phyloP scores from a whole-genome alignment of 2,329 filamentous ascomycete genomes.

The Pseudocercospora pini-densiflorae region DNA sequence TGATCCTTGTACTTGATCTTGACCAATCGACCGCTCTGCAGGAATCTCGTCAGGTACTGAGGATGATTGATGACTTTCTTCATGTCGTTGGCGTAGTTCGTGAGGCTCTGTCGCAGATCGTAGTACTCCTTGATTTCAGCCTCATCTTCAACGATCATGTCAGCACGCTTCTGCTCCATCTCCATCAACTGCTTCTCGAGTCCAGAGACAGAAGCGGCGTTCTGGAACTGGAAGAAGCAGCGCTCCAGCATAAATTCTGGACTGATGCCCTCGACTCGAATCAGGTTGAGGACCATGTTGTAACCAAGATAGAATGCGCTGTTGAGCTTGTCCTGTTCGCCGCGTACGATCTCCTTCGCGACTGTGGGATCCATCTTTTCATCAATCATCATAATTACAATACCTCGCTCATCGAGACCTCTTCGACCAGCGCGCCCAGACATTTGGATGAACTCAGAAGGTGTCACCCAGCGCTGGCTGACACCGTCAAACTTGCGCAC shows the following conservation, averaged over 20 bases:
- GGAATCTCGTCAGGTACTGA: constrained; percentile 79
- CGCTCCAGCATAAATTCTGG: constrained; percentile 99
- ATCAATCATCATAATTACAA: constrained; percentile 99
- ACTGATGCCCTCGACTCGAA: constrained; percentile 98
- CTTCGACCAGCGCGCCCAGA: constrained; percentile 94
- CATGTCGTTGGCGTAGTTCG: constrained; percentile 86
- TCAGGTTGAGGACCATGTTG: constrained; percentile 98
- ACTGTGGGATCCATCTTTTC: constrained; percentile 92
- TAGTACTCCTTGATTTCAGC: constrained; percentile 92
- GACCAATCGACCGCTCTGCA: constrained; percentile 86
- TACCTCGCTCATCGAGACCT: constrained; percentile 95
- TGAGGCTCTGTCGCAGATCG: constrained; percentile 81
- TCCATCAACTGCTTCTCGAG: constrained; percentile 83
- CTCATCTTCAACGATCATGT: constrained; percentile 82
- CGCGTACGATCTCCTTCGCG: constrained; percentile 95
- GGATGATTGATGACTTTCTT: constrained; percentile 90
- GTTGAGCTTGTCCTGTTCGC: constrained; percentile 95
- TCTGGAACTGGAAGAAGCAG: constrained; percentile 99
- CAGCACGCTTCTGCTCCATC: constrained; percentile 74
- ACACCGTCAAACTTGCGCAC: constrained; percentile 94
- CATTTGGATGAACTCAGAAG: constrained; percentile 98
- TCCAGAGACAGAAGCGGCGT: constrained; percentile 80
- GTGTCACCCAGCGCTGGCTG: constrained; percentile 79
- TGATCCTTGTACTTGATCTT: constrained; percentile 77
- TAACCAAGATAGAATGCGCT: constrained; percentile 98